phyloP scores from a whole-genome alignment of 164 flowering plant genomes.

The Saururus chinensis region DNA sequence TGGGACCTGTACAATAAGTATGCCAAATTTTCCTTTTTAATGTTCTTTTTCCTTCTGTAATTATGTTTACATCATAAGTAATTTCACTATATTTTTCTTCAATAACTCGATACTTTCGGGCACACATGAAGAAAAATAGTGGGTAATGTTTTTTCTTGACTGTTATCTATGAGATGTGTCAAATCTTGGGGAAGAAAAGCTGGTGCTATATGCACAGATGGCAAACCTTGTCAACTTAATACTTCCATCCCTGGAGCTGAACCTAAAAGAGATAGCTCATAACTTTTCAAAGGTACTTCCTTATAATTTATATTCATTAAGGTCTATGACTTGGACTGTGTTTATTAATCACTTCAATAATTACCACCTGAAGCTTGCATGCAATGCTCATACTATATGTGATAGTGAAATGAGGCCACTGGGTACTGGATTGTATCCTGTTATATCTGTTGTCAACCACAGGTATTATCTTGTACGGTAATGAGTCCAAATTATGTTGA shows the following conservation, averaged over 20 bases:
- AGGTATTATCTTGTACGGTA: constrained; percentile 34
- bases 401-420: constrained; percentile 85
- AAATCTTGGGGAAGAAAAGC: constrained; percentile 61
- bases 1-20: too few relatives aligned
- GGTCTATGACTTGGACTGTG: background rate
- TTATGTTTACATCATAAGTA: background rate
- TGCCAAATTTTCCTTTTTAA: too few relatives aligned
- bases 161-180: constrained; percentile 50
- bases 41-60: too few relatives aligned
- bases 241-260: constrained; percentile 55
- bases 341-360: background rate
- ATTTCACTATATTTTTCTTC: too few relatives aligned
- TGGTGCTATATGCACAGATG: constrained; percentile 91
- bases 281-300: constrained; percentile 75
- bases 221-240: constrained; percentile 80
- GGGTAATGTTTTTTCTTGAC: constrained; percentile 12
- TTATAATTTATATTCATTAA: background rate
- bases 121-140: too few relatives aligned
- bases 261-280: constrained; percentile 72
- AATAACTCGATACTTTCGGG: too few relatives aligned
- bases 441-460: constrained; percentile 89
- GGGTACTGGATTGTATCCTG: constrained; percentile 91
- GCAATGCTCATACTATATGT: constrained; percentile 98
- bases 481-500: background rate
- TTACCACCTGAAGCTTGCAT: constrained; percentile 57